phyloP scores from a whole-genome alignment of 768 basidiomycete species.

The Phaffia tasmanica region DNA sequence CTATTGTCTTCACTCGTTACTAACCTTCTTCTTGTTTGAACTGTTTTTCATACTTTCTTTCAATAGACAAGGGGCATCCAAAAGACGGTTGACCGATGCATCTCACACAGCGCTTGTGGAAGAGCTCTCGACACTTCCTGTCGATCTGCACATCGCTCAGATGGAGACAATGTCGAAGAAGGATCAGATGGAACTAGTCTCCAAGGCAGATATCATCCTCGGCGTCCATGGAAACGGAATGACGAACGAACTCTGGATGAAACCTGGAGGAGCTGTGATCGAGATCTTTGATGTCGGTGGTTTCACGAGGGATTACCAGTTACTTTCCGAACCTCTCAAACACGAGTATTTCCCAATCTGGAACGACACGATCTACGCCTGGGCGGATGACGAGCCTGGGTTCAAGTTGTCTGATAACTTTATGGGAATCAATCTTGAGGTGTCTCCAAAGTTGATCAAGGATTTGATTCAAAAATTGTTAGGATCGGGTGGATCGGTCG shows the following conservation, averaged over 20 bases:
- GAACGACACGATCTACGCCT: slow-evolving; percentile 25
- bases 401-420: slow-evolving; percentile 27
- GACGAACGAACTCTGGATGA: slow-evolving; percentile 27
- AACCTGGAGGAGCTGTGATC: slow-evolving; percentile 24
- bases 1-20: background rate
- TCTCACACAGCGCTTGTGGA: slow-evolving; percentile 18
- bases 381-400: slow-evolving; percentile 25
- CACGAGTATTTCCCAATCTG: slow-evolving; percentile 25
- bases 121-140: slow-evolving; percentile 9
- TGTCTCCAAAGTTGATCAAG: slow-evolving; percentile 7
- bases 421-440: slow-evolving; percentile 9
- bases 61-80: slow-evolving; percentile 22
- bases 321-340: slow-evolving; percentile 22
- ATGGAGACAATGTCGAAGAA: slow-evolving; percentile 24
- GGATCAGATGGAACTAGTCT: slow-evolving; percentile 23
- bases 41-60: background rate
- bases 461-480: slow-evolving; percentile 11
- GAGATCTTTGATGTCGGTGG: slow-evolving; percentile 27
- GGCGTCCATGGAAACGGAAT: slow-evolving; percentile 27
- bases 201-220: slow-evolving; percentile 20
- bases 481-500: background rate
- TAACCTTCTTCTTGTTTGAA: background rate
- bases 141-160: slow-evolving; percentile 21
- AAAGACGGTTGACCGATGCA: slow-evolving; percentile 15
- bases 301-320: slow-evolving; percentile 23